Evolutionary conservation across 495 filamentous ascomycete genomes (phyloP).

Genomic region (Diplogelasinospora grovesii): DNA sequence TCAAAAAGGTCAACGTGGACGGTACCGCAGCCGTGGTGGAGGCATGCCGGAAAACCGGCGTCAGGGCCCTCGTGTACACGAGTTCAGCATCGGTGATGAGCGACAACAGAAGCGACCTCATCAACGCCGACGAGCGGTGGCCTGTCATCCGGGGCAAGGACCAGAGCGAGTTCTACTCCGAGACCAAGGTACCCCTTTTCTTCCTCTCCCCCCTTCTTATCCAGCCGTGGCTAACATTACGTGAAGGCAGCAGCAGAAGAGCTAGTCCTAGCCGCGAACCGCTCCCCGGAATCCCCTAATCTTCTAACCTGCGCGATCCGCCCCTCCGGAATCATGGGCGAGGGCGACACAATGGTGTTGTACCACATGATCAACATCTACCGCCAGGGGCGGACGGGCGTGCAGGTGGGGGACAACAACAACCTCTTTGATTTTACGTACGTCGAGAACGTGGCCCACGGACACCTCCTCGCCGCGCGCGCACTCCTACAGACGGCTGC

Average conservation of each 20-base stretch:
- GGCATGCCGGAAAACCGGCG: slow-evolving; percentile 63
- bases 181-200: slow-evolving; percentile 59
- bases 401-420: slow-evolving; percentile 82
- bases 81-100: slow-evolving; percentile 84
- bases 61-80: slow-evolving; percentile 93
- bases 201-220: background rate
- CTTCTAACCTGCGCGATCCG: slow-evolving; percentile 77
- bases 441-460: slow-evolving; percentile 71
- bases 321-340: slow-evolving; percentile 85
- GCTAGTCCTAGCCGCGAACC: slow-evolving; percentile 79
- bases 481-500: slow-evolving; percentile 60
- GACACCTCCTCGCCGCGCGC: slow-evolving; percentile 62
- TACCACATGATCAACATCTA: slow-evolving; percentile 59
- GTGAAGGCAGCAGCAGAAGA: slow-evolving; percentile 79
- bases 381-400: slow-evolving; percentile 57
- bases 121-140: slow-evolving; percentile 86
- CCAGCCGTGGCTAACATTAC: slow-evolving; percentile 7
- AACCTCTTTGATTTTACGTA: slow-evolving; percentile 87
- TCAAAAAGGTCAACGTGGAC: slow-evolving; percentile 85
- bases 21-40: slow-evolving; percentile 76
- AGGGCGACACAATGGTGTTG: slow-evolving; percentile 67
- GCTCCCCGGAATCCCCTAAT: slow-evolving; percentile 45
- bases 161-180: slow-evolving; percentile 87
- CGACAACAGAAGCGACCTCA: slow-evolving; percentile 70
- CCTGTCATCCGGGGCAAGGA: slow-evolving; percentile 62